Conservation (phyloP, 1,284 basidiomycete genomes). For the Leccinum angustisporum region DNA sequence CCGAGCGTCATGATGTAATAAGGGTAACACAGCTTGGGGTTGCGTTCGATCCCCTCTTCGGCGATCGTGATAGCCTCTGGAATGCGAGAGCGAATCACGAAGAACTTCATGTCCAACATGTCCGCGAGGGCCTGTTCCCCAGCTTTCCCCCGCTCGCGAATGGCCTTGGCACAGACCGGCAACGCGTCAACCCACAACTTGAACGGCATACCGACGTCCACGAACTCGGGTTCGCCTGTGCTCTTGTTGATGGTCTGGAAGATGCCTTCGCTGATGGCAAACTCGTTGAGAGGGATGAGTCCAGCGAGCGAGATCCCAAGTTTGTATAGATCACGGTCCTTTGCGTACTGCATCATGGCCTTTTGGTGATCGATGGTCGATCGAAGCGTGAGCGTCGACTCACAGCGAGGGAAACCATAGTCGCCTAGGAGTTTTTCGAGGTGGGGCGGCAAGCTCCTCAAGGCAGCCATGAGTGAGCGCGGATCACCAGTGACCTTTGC, state of each 20-base stretch:
- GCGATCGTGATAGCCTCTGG: slow-evolving; percentile 44
- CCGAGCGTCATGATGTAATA: slow-evolving; percentile 54
- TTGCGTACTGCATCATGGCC: slow-evolving; percentile 48
- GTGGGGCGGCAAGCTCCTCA: slow-evolving; percentile 43
- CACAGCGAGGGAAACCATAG: slow-evolving; percentile 49
- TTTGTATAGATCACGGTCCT: slow-evolving; percentile 47
- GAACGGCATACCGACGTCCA: slow-evolving; percentile 55
- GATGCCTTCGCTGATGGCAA: slow-evolving; percentile 51
- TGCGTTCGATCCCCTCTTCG: slow-evolving; percentile 44
- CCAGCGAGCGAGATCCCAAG: slow-evolving; percentile 49
- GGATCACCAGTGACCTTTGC: slow-evolving; percentile 47
- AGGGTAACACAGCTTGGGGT: slow-evolving; percentile 52
- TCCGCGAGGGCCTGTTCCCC: slow-evolving; percentile 50
- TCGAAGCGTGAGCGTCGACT: slow-evolving; percentile 41
- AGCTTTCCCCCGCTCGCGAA: slow-evolving; percentile 42
- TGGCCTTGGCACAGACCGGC: slow-evolving; percentile 49
- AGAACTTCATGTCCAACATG: slow-evolving; percentile 57
- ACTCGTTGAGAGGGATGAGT: slow-evolving; percentile 54
- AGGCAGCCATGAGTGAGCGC: slow-evolving; percentile 38
- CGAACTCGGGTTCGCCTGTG: slow-evolving; percentile 39
- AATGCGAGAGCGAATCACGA: slow-evolving; percentile 44
- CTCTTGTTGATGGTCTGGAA: slow-evolving; percentile 45
- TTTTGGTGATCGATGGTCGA: slow-evolving; percentile 44
- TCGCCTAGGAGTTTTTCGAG: slow-evolving; percentile 44
- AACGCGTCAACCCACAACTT: slow-evolving; percentile 52